Conservation (phyloP, 306 rosid species). For the Coriaria nepalensis region DNA sequence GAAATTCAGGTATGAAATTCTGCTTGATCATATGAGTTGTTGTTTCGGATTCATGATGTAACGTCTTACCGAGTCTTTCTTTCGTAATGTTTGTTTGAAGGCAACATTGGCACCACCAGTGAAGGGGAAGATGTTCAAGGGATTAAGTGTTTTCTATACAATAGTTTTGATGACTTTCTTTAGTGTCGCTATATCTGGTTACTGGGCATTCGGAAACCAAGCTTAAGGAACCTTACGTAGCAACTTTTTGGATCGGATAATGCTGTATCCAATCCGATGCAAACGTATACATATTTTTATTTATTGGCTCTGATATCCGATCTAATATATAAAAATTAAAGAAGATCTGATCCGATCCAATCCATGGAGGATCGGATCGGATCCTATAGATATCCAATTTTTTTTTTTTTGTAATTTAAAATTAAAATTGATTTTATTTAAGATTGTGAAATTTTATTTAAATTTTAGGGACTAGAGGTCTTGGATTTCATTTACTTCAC, state of each 20-base stretch:
- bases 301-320: too few species aligned
- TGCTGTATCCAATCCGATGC: too few species aligned
- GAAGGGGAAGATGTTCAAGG: conserved; percentile 85
- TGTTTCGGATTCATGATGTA: background rate
- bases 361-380: too few species aligned
- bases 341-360: too few species aligned
- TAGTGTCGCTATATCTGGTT: conserved; percentile 58
- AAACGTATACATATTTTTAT: too few species aligned
- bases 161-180: conserved; percentile 39
- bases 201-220: conserved; percentile 74
- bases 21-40: background rate
- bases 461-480: too few species aligned
- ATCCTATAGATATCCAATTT: too few species aligned
- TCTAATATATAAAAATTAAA: too few species aligned
- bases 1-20: conserved; percentile 53
- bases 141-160: conserved; percentile 40
- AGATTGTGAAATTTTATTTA: too few species aligned
- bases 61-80: background rate
- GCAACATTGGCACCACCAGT: conserved; percentile 75
- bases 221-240: conserved; percentile 36
- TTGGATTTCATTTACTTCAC: too few species aligned
- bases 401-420: too few species aligned
- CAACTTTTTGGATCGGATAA: conserved; percentile 51
- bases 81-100: conserved; percentile 12
- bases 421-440: too few species aligned